Base-by-base conservation (phyloP, 805 yeast genomes). In the Spathaspora hagerdaliae region DNA sequence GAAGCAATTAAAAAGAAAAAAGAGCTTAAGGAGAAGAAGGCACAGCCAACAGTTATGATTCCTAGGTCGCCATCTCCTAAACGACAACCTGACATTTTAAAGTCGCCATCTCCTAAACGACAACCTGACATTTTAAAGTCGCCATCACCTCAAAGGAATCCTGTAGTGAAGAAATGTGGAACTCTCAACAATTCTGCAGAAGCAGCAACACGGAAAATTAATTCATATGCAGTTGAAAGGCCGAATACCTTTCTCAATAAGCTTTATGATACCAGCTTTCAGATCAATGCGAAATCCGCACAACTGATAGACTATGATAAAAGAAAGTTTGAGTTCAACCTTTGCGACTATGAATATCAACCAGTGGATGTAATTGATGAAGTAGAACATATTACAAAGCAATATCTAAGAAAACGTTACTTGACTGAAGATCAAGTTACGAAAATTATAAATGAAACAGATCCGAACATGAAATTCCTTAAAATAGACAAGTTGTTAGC, bases 401-500 rank as follows among this genome's bases (percentile, higher is more conserved):
- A 52, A 31, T 26, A 44, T 24, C 39, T 65, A 27, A 48, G 67
- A 2, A 71, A 71, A 47, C 61, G 87, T 39, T 84, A 81, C 53
- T 54, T 84, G 1, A 60, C 72, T 0, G 37, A 51, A 7, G 58
- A 53, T 0, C 56, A 55, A 0, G 48, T 87, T 3, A 58, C 63
- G 1, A 37, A 49, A 5, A 55, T 75, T 2, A 52, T 88, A 7
- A 51, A 32, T n/a, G 31, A 44, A 11, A 38, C 42, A 6, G 53
- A 50, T 32, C 39, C 60, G 11, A 78, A 76, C 12, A 75, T 78
- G 48, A 81, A 82, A 51, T 59, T 83, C 0, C 62, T 87, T 39
- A 67, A 85, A 36, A 59, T 87, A 2, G 75, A 77, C 8, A 80
- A 82, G 51, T 60, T 85, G 2, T 73, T 79, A 52, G 84, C 88